Evolutionary conservation across 495 filamentous ascomycete species (phyloP), one percentile per base, ranked within the genome.

Genomic region (Apiosordaria backusii): DNA sequence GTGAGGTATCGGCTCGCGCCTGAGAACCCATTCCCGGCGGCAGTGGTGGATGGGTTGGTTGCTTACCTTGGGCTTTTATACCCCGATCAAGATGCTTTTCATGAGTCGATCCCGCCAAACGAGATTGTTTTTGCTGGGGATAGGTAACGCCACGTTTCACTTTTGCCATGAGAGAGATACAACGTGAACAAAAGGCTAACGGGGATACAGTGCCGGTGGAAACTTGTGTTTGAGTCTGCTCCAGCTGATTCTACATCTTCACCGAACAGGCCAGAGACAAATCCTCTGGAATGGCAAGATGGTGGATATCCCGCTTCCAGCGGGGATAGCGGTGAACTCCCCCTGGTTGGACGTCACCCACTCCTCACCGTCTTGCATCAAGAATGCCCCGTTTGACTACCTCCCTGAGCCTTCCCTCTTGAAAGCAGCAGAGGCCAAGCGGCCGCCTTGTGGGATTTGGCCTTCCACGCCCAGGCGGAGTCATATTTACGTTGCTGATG

Each of bases 1-100:
- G 87, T 96, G 13, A 87, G 92, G n/a, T 98, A 98, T 75, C 86
- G 94, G 21, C 85, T 98, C 2, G 87, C 92, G 9, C 94, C 94
- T 5, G 91, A 96, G 72, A 77, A 90, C 65, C 85, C 92, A 10
- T 97, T 97, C 76, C 92, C 92, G 7, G 83, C 90, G 0, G 90
- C 91, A 4, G 78, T 98, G 9, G 81, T 97, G 50, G 94, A 98
- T 69, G 90, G 87, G n/a, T 76, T 97, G 4, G 81, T 88, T 19
- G 88, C 90, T 1, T 98, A 98, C 70, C 84, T 98, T 9, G 87
- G 85, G 2, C 86, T 98, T 26, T 83, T 97, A 9, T 89, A 92
- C 67, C 93, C 93, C 18, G 91, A 91, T 0, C 77, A 85, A 0
- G 90, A 84, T 50, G 86, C 92, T 3, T 81, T 88, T 64, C 93